Conservation (phyloP, 768 basidiomycete species). For the Phylloporus rhodoxanthus region DNA sequence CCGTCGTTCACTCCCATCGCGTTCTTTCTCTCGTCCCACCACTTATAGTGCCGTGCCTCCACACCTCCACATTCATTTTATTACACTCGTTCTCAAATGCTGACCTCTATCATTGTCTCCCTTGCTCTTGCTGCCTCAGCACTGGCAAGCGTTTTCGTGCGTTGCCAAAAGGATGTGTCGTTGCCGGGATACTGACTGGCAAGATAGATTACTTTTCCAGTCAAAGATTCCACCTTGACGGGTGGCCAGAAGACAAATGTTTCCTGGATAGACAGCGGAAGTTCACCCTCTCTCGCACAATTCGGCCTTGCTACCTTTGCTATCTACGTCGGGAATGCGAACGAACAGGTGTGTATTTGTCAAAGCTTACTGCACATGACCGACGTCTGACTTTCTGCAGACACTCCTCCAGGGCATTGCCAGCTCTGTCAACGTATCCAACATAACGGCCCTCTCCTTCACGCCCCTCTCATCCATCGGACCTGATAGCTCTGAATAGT, state of each 20-base stretch:
- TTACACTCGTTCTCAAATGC: conserved; percentile 37
- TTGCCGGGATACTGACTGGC: neutral
- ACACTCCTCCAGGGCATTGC: conserved; percentile 52
- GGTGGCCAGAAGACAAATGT: conserved; percentile 48
- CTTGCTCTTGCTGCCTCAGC: conserved; percentile 50
- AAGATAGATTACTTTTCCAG: conserved; percentile 53
- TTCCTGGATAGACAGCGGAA: conserved; percentile 54
- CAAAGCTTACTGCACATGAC: neutral
- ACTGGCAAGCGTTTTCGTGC: conserved; percentile 53
- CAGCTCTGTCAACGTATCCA: conserved; percentile 46
- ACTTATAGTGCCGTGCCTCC: conserved; percentile 1
- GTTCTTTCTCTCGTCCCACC: neutral
- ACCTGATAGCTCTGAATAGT: conserved; percentile 54
- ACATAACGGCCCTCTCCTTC: conserved; percentile 41
- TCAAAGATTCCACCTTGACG: conserved; percentile 38
- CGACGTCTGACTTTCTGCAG: conserved; percentile 27
- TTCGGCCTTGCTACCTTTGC: conserved; percentile 51
- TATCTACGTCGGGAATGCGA: conserved; percentile 59
- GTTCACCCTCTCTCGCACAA: conserved; percentile 40
- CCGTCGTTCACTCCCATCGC: conserved; percentile 18
- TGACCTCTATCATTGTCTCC: conserved; percentile 42
- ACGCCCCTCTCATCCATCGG: conserved; percentile 49
- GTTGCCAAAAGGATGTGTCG: conserved; percentile 19
- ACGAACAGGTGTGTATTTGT: conserved; percentile 46
- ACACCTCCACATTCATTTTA: conserved; percentile 21